Evolutionary conservation across 2,329 filamentous ascomycete species (phyloP), one percentile per base, ranked within the genome.

Genomic region (Beauveria asiatica): DNA sequence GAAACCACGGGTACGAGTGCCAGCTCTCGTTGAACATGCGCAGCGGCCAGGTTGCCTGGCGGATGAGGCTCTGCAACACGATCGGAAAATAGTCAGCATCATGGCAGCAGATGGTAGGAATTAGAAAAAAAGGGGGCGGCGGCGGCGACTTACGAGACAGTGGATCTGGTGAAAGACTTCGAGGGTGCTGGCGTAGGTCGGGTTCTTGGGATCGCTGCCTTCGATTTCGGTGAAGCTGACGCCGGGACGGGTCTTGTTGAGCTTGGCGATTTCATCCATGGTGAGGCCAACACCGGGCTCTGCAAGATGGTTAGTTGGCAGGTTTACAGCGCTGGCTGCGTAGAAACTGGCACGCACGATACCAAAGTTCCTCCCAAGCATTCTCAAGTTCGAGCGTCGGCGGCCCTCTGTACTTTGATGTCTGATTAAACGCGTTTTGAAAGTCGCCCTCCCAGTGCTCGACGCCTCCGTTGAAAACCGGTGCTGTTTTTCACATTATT

Each of bases 151-250:
- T 54, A 64, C 63, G 27, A 64, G 52, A 37, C 63, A 64, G 39
- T 64, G 63, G 2, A 64, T 37, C 39, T 64, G 63, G 27, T 64
- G 63, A 25, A 62, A 64, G 8, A 62, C 60, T 48, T 64, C 63
- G n/a, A 64, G 56, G 9, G 62, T 54, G 23, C 33, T 51, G 44
- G 59, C 63, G 23, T 64, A 63, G n/a, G 48, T 58, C 25, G 60
- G 55, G 7, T 55, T 42, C 2, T 53, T 51, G 30, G 55, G 55
- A 23, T 57, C 49, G 37, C 60, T 61, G n/a, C 59, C 59, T 21
- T 51, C 19, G 6, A 61, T 55, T 30, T 60, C 39, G 33, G 45
- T 51, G 9, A 53, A 56, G 6, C 46, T 30, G 21, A 52, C 54
- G 23, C 49, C 54, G 23, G 54, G 23, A 19, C 54, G 53, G 7